These are phyloP conservation scores for Solanum hybrid DNA, from an alignment of 305 asterid species.

Conservation along the genomic window DNA sequence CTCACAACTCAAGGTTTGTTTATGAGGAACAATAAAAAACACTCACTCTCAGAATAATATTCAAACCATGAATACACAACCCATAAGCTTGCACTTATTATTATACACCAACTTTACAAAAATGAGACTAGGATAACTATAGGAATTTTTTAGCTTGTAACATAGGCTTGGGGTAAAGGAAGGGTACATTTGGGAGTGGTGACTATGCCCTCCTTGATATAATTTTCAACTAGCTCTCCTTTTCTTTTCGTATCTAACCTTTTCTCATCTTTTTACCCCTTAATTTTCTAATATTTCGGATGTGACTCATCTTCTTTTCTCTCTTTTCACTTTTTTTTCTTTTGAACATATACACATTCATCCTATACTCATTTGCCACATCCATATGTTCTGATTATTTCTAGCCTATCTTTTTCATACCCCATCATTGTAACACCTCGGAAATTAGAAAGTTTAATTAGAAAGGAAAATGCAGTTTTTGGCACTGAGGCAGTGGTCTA, in stretches of 20 bases:
- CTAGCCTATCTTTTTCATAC: neutral
- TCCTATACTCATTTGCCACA: neutral
- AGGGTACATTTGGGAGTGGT: neutral
- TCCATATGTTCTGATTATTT: neutral
- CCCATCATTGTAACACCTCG: neutral
- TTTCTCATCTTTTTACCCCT: neutral
- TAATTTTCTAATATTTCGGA: neutral
- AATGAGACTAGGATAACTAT: neutral
- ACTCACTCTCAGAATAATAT: neutral
- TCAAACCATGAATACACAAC: neutral
- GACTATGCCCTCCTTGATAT: neutral
- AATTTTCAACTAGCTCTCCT: neutral
- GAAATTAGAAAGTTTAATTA: no score
- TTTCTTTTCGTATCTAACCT: neutral
- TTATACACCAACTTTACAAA: neutral
- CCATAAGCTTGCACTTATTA: neutral
- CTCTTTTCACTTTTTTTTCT: neutral
- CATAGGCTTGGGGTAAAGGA: no score
- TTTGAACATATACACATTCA: neutral
- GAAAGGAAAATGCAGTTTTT: neutral
- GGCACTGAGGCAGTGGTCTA: neutral
- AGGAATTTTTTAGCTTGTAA: neutral
- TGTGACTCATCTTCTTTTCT: neutral
- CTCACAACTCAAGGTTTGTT: neutral
- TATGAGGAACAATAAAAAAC: neutral